These are phyloP conservation scores for Apiotrichum mycotoxinovorans DNA, from an alignment of 1,284 basidiomycete genomes.

Conservation along the genomic window DNA sequence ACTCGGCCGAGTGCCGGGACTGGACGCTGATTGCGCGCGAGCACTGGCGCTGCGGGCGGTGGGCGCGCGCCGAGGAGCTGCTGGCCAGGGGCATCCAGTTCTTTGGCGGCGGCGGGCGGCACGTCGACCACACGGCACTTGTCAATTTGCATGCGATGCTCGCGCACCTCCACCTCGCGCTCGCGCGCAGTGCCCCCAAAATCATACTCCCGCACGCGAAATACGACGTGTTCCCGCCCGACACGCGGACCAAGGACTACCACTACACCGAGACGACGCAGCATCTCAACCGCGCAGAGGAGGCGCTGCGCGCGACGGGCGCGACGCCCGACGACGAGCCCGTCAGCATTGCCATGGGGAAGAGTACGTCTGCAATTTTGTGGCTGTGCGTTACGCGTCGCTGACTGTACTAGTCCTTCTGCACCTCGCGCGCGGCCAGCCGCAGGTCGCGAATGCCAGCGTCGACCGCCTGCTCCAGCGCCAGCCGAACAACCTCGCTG, in stretches of 20 bases:
- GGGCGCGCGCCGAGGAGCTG: conserved; percentile 41
- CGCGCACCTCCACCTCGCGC: conserved; percentile 74
- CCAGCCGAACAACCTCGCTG: conserved; percentile 69
- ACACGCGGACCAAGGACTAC: conserved; percentile 62
- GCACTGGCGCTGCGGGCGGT: conserved; percentile 43
- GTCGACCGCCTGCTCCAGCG: conserved; percentile 76
- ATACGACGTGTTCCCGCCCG: conserved; percentile 62
- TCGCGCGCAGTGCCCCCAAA: conserved; percentile 76
- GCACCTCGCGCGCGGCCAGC: conserved; percentile 70
- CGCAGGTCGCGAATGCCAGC: conserved; percentile 71
- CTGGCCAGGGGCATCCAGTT: conserved; percentile 43
- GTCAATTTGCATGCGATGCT: conserved; percentile 69
- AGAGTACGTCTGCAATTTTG: conserved; percentile 10
- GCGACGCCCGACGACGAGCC: conserved; percentile 36
- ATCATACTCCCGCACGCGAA: conserved; percentile 65
- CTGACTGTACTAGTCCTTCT: conserved; percentile 63
- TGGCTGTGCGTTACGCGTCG: too few species aligned
- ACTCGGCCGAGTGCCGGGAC: conserved; percentile 45
- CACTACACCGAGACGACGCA: conserved; percentile 63
- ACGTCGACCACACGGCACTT: conserved; percentile 49
- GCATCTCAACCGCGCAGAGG: conserved; percentile 67
- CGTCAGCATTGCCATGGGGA: conserved; percentile 36
- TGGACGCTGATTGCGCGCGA: conserved; percentile 50
- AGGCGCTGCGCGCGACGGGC: conserved; percentile 56
- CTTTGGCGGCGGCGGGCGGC: conserved; percentile 27